These are phyloP conservation scores for Camillea tinctor DNA, from an alignment of 2,329 filamentous ascomycete genomes.

Conservation along the genomic window DNA sequence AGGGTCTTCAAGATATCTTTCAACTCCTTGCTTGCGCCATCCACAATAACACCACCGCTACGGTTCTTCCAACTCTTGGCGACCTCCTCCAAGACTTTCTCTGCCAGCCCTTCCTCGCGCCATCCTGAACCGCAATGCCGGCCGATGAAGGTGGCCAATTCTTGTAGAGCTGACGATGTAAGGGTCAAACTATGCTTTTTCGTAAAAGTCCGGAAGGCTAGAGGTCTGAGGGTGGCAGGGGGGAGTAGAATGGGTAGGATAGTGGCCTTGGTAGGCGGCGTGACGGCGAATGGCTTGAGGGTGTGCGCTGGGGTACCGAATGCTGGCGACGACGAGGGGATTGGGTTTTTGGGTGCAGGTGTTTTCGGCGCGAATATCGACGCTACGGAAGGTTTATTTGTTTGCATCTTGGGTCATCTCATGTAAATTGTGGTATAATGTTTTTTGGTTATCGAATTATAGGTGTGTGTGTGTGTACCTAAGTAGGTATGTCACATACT, in stretches of 20 bases:
- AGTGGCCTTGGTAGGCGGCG: constrained; percentile 51
- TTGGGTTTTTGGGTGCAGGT: constrained; percentile 48
- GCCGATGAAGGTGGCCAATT: constrained; percentile 85
- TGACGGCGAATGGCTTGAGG: constrained; percentile 61
- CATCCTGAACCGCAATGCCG: constrained; percentile 93
- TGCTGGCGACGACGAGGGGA: constrained; percentile 85
- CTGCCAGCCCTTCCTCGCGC: constrained; percentile 91
- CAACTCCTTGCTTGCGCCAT: constrained; percentile 73
- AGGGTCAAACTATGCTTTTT: constrained; percentile 96
- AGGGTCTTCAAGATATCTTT: constrained; percentile 80
- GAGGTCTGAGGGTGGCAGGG: constrained; percentile 78
- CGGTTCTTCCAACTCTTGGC: constrained; percentile 89
- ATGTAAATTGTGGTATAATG: neutral
- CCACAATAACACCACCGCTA: constrained; percentile 86
- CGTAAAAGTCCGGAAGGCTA: constrained; percentile 94
- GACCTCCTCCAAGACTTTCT: constrained; percentile 87
- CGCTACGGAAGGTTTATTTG: constrained; percentile 29
- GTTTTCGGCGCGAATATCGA: constrained; percentile 41
- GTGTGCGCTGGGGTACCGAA: constrained; percentile 87
- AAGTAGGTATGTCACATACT: neutral
- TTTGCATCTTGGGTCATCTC: constrained; percentile 23
- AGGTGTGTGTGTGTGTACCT: neutral
- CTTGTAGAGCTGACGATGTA: constrained; percentile 80
- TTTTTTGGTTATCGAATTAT: neutral
- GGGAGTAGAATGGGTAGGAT: constrained; percentile 89